Evolutionary conservation across 768 basidiomycete genomes (phyloP), one percentile per base, ranked within the genome.

Genomic region (Termitomyces sp.): DNA sequence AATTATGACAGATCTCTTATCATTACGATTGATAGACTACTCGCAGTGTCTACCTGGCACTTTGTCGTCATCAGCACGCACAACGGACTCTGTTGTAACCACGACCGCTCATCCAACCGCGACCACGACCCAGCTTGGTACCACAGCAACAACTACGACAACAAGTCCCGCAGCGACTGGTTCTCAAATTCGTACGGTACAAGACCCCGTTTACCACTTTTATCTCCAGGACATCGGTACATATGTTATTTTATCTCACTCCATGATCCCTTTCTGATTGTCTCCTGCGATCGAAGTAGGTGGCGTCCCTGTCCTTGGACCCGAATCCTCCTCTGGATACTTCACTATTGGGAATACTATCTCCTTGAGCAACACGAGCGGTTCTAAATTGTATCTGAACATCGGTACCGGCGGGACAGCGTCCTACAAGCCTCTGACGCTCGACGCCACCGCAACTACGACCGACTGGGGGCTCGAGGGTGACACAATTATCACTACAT

Each of bases 391-490:
- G 40, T 86, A 76, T 71, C 73, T 86, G 45, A 86, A 86, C 69
- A 65, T 83, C 56, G 69, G 80, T 61, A 74, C 68, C 51, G 72
- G 66, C 56, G 79, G 72, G 10, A 72, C 81, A 37, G 72, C 79
- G 7, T 81, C 81, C 9, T 85, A 83, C 70, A 77, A 81, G 66
- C 67, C 81, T 12, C 70, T 86, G 50, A 77, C 76, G 1, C 75
- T 85, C 53, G 78, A 74, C 54, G 63, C 73, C 2, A 77, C 80
- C 0, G 80, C 83, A 12, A 76, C 72, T 4, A 84, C 83, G 20
- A 81, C 79, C 7, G 75, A 83, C 65, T 85, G 84, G 83, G 81
- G 76, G 40, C 75, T 86, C 42, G 83, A 84, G 68, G 83, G 83
- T 11, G 84, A 86, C 64, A 83, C 84, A 14, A 84, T 85, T 67